Conservation (phyloP, 352 stramenopile species). For the Pythium sukuiense region DNA sequence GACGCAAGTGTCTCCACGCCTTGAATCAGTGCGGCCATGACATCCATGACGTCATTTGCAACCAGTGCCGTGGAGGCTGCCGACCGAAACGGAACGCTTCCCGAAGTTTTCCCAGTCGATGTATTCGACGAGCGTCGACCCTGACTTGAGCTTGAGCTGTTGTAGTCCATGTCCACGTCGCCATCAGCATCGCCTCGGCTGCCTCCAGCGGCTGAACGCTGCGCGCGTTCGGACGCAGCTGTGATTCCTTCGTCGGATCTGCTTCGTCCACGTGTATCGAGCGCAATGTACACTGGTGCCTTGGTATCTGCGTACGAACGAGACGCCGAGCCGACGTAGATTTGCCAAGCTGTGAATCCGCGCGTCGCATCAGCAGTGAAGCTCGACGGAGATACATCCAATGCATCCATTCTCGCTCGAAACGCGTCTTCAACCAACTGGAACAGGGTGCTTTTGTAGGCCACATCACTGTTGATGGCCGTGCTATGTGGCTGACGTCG, state of each 20-base stretch:
- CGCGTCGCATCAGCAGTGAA: conserved; percentile 2
- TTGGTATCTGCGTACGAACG: conserved; percentile 13
- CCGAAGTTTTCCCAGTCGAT: not conserved
- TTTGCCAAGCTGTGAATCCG: conserved; percentile 19
- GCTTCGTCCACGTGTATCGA: conserved; percentile 43
- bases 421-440: conserved; percentile 16
- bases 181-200: not conserved
- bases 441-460: not conserved
- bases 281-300: conserved; percentile 53
- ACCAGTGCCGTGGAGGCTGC: not conserved
- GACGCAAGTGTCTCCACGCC: not conserved
- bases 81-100: not conserved
- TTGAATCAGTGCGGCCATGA: conserved; percentile 10
- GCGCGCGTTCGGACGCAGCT: not conserved
- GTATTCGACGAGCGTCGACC: not conserved
- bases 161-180: not conserved
- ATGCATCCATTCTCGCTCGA: conserved; percentile 8
- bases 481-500: conserved; percentile 20
- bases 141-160: not conserved
- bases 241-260: not conserved
- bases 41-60: not conserved
- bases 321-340: not conserved
- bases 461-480: not conserved
- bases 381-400: conserved; percentile 9
- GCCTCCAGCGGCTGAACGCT: not conserved